A percentile compares a stretch with the other conserved stretches of the same genome.
phyloP scores from a whole-genome alignment of 805 yeast species.

The Pichia nanzhaoensis region DNA sequence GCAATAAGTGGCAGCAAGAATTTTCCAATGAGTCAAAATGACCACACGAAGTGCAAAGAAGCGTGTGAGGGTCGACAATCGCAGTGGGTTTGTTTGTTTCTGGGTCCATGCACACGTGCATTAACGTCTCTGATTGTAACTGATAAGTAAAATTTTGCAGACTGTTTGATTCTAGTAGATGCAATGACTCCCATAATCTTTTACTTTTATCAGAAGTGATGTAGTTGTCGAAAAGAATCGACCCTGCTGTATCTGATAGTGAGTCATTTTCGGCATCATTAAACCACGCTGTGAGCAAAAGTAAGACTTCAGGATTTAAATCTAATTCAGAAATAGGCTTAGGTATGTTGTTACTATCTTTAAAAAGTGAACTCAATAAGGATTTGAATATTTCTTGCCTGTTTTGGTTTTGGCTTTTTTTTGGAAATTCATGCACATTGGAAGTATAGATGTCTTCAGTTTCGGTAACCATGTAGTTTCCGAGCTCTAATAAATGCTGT shows the following conservation, averaged over 20 bases:
- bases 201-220: background rate
- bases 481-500: too few relatives aligned
- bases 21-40: too few relatives aligned
- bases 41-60: too few relatives aligned
- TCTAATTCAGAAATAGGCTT: too few relatives aligned
- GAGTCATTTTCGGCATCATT: background rate
- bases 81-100: too few relatives aligned
- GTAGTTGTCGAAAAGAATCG: background rate
- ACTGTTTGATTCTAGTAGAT: background rate
- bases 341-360: too few relatives aligned
- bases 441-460: too few relatives aligned
- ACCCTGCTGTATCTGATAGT: background rate
- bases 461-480: too few relatives aligned
- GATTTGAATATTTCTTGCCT: background rate
- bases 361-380: background rate
- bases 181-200: background rate
- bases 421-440: too few relatives aligned
- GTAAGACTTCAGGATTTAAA: background rate
- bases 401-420: background rate
- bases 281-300: conserved; percentile 1
- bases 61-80: too few relatives aligned
- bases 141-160: background rate
- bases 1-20: too few relatives aligned
- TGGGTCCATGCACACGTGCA: background rate
- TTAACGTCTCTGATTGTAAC: background rate